Evolutionary conservation across 345 rosid genomes (phyloP).

Genomic region (Salix brachista): DNA sequence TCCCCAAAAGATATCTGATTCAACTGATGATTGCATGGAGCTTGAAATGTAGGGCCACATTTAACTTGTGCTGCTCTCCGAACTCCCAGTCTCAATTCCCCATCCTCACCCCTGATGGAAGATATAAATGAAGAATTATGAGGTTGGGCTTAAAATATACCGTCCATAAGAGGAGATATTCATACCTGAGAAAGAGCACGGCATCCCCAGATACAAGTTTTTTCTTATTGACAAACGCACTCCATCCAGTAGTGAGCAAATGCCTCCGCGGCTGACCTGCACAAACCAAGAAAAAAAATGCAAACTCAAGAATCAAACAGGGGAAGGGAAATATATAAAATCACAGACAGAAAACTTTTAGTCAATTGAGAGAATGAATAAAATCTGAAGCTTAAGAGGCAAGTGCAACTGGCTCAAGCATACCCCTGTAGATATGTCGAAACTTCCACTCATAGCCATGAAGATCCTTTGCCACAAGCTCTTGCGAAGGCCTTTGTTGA

Average conservation of each 20-base stretch:
- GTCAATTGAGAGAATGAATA: background rate
- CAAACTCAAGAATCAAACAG: background rate
- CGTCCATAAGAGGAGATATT: background rate
- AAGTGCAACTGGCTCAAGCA: background rate
- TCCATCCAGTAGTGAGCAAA: constrained; percentile 99
- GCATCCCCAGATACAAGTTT: constrained; percentile 99
- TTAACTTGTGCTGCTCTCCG: constrained; percentile 85
- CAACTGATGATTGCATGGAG: constrained; percentile 44
- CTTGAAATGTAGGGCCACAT: constrained; percentile 42
- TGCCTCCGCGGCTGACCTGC: constrained; percentile 98
- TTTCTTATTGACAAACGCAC: constrained; percentile 96
- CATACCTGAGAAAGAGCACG: constrained; percentile 87
- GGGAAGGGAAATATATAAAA: background rate
- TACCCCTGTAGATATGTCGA: constrained; percentile 94
- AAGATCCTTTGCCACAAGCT: constrained; percentile 93
- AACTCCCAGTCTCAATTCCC: constrained; percentile 87
- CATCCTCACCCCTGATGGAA: constrained; percentile 80
- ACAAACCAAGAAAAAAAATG: constrained; percentile 10
- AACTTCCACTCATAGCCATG: constrained; percentile 96
- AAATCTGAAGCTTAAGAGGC: background rate
- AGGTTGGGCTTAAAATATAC: background rate
- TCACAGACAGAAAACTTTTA: background rate
- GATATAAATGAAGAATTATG: constrained; percentile 6
- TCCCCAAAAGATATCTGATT: constrained; percentile 55
- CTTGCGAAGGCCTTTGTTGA: constrained; percentile 96